Base-by-base conservation (phyloP, 768 basidiomycete species). In the Boletus rufocinnamomeus region DNA sequence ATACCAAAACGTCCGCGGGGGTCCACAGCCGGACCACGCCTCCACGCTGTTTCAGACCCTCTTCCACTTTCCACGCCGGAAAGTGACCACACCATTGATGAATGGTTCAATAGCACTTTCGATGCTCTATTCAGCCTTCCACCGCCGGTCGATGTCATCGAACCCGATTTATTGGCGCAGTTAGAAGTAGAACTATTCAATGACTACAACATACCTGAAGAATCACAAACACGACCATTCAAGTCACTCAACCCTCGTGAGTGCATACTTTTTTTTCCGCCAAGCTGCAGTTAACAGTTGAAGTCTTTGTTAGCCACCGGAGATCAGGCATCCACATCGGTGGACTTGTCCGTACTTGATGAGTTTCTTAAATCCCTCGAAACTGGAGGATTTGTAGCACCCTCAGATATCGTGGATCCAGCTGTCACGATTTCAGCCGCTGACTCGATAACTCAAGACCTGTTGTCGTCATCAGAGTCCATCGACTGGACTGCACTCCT, bases 121-220 rank as follows among this genome's bases (percentile, higher is more conserved):
- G 55, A 58, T n/a, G 2, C 40, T 34, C 13, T 66, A 1, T 74
- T 75, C 27, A 55, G 72, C 1, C 40, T 70, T 1, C 72, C 70
- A 2, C 61, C 56, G 6, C 59, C 61, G 1, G 69, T 69, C 1
- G 59, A 66, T 28, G 59, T 63, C 0, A 56, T 55, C 0, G 62
- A 67, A 16, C 64, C 68, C 3, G 72, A 76, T n/a, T 47, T 57
- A 1, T 66, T 63, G 0, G n/a, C 63, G 4, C 70, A 56, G 0
- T 59, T 75, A 50, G 71, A 78, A 38, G 68, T 80, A 1, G 67
- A 75, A 8, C 25, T 78, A 50, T 75, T 75, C 34, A 62, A 65
- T 8, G 55, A 70, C 0, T 69, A 75, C 1, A 50, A 6, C 3
- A 58, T 67, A 21, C 61, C 56, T 9, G 63, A 58, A 37, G 43